Conservation (phyloP, 2,329 filamentous ascomycete genomes). For the Raffaelea arxii region DNA sequence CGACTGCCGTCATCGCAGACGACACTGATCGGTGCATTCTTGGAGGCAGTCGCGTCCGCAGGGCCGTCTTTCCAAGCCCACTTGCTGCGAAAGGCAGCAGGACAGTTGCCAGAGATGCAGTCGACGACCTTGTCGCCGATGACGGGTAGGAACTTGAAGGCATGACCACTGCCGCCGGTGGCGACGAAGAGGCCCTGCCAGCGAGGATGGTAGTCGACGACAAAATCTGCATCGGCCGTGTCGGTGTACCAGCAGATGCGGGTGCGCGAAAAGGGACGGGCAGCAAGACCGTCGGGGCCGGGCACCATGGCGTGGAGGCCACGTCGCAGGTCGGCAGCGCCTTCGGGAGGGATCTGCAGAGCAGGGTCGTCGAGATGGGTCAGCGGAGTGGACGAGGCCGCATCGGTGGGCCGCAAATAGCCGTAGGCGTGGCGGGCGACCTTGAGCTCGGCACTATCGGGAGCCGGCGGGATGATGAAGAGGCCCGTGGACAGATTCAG, state of each 20-base stretch:
- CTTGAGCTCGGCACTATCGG: constrained; percentile 47
- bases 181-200: constrained; percentile 50
- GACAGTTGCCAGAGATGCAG: constrained; percentile 36
- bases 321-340: constrained; percentile 48
- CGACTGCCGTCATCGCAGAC: constrained; percentile 44
- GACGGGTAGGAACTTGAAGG: constrained; percentile 60
- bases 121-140: constrained; percentile 53
- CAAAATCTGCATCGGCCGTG: constrained; percentile 61
- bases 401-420: constrained; percentile 48
- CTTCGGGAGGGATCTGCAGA: constrained; percentile 48
- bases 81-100: constrained; percentile 42
- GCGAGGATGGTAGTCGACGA: constrained; percentile 58
- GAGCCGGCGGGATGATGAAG: constrained; percentile 62
- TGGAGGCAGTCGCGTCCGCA: constrained; percentile 15
- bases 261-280: constrained; percentile 51
- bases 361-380: constrained; percentile 34
- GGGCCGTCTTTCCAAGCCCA: constrained; percentile 54
- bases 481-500: constrained; percentile 62
- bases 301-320: constrained; percentile 55
- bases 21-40: too few species aligned
- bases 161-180: constrained; percentile 55
- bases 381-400: constrained; percentile 9
- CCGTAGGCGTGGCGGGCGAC: constrained; percentile 61
- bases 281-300: constrained; percentile 38
- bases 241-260: constrained; percentile 70